Conservation (phyloP, 2,329 filamentous ascomycete genomes). For the Huntiella savannae region DNA sequence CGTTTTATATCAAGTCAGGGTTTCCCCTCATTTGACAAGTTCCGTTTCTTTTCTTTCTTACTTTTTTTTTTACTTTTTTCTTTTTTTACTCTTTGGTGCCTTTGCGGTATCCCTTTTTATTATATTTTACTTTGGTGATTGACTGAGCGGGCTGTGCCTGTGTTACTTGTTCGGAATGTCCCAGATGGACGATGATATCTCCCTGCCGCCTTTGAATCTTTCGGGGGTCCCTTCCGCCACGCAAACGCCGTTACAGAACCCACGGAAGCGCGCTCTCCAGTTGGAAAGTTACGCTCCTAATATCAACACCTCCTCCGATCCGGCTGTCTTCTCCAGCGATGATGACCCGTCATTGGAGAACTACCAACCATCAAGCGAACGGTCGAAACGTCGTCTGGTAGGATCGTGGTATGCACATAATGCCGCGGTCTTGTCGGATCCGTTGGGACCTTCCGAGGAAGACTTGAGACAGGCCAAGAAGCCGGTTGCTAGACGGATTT, state of each 20-base stretch:
- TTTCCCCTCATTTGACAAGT: not conserved
- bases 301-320: slow-evolving; percentile 47
- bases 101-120: no score
- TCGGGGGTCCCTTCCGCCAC: not conserved
- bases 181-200: no score
- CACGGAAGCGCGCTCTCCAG: slow-evolving; percentile 21
- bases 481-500: slow-evolving; percentile 28
- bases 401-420: slow-evolving; percentile 49
- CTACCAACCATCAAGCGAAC: slow-evolving; percentile 29
- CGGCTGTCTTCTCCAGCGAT: slow-evolving; percentile 52
- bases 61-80: not conserved
- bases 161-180: no score
- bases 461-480: slow-evolving; percentile 14
- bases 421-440: slow-evolving; percentile 26
- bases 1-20: not conserved
- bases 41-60: not conserved
- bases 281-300: slow-evolving; percentile 17
- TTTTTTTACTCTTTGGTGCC: not conserved
- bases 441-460: slow-evolving; percentile 24
- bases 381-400: slow-evolving; percentile 41
- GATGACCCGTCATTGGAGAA: slow-evolving; percentile 49
- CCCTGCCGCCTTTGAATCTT: slow-evolving; percentile 20
- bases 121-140: no score
- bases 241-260: slow-evolving; percentile 17
- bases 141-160: no score